phyloP scores from a whole-genome alignment of 129 eudicot species.

The Arctium minus region DNA sequence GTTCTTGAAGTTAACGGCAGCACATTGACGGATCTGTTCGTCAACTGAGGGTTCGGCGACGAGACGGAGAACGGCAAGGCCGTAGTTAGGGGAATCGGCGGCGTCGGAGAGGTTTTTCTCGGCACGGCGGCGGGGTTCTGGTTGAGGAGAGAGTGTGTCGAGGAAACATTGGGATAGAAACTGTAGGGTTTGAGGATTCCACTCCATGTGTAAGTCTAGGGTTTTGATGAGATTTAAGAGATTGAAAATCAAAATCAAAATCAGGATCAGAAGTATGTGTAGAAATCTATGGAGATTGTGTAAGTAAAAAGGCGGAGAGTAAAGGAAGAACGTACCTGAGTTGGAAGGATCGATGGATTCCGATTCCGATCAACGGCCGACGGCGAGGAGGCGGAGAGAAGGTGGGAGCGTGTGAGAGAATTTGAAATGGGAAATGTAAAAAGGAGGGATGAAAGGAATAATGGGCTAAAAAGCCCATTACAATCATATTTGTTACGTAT shows the following conservation, averaged over 20 bases:
- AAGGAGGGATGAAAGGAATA: conserved; percentile 19
- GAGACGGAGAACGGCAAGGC: conserved; percentile 79
- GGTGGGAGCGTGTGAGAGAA: conserved; percentile 3
- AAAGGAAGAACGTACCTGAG: conserved; percentile 6
- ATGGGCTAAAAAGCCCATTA: conserved; percentile 7
- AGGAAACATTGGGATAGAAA: conserved; percentile 67
- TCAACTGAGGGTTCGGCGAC: conserved; percentile 64
- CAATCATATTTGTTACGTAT: too few relatives aligned
- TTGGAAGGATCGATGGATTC: conserved; percentile 10
- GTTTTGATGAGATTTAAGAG: conserved; percentile 17
- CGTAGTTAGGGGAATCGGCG: conserved; percentile 64
- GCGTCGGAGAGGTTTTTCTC: conserved; percentile 70
- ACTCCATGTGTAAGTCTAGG: conserved; percentile 49
- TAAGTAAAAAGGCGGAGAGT: neutral
- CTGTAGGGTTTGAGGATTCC: conserved; percentile 68
- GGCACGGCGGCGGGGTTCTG: conserved; percentile 78
- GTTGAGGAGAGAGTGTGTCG: conserved; percentile 71
- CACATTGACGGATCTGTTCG: conserved; percentile 73
- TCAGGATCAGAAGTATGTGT: neutral
- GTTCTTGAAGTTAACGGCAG: conserved; percentile 90
- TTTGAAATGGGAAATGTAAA: conserved; percentile 20
- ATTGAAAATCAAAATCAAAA: neutral
- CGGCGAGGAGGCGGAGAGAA: neutral
- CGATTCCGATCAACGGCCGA: neutral
- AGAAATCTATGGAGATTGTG: neutral